A percentile compares a stretch with the other conserved stretches of the same genome.
These are phyloP conservation scores for Syzygium aromaticum DNA, from an alignment of 345 rosid genomes.

Conservation along the genomic window DNA sequence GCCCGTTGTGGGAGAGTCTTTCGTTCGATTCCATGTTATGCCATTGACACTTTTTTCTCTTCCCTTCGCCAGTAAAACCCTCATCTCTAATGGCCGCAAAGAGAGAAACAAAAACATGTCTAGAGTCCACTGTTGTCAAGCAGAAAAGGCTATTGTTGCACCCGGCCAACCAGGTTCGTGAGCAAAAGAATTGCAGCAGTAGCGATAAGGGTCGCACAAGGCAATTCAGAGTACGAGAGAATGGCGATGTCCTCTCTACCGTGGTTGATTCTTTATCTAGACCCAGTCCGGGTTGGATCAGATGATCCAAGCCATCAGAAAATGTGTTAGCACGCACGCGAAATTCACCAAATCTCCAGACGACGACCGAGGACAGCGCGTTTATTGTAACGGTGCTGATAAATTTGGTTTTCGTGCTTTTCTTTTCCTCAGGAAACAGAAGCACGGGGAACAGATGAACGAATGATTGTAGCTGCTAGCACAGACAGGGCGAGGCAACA, in stretches of 20 bases:
- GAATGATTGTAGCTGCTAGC: background rate
- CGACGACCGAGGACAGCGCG: background rate
- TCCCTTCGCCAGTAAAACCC: background rate
- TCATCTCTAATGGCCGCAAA: background rate
- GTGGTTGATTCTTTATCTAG: background rate
- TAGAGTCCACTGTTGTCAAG: background rate
- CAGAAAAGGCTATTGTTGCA: background rate
- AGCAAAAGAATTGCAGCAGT: background rate
- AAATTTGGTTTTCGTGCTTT: background rate
- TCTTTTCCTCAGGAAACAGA: background rate
- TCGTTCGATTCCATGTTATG: background rate
- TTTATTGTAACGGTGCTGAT: background rate
- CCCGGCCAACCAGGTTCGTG: background rate
- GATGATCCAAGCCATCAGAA: background rate
- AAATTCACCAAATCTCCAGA: background rate
- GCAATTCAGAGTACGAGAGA: background rate
- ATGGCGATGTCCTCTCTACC: background rate
- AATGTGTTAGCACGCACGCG: background rate
- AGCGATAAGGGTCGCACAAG: background rate
- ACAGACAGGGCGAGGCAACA: background rate
- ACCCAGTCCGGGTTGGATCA: background rate
- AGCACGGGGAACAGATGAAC: background rate
- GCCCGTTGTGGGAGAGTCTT: background rate
- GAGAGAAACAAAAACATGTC: background rate
- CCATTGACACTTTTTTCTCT: background rate